Base-by-base conservation (phyloP, 306 rosid species). In the Neltuma alba region DNA sequence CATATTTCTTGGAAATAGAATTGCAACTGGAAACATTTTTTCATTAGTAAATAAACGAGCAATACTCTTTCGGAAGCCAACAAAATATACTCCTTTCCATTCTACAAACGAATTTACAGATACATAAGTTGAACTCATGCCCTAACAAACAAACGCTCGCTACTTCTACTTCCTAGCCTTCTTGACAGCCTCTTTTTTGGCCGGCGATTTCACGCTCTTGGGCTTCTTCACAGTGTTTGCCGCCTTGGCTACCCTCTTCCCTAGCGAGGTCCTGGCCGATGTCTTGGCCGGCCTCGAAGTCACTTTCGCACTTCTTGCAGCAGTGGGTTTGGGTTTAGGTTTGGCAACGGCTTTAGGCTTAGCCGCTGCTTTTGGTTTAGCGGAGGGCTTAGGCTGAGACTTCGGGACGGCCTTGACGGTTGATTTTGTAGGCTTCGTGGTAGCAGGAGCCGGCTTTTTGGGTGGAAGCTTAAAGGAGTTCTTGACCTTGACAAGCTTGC, bases 401-500 rank as follows among this genome's bases (percentile, higher is more conserved):
- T 85, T 88, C 0, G 86, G 52, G 0, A 40, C 74, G 31, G 81
- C 28, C 8, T 57, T 72, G 0, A 71, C 58, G 2, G 11, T 28
- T 3, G 78, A 30, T 34, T 83, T 75, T 74, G 0, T 78, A 0
- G 91, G 83, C 83, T 90, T 93, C 83, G 77, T 80, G 1, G 31
- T 65, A 7, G 31, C 69, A 7, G 83, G 75, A 25, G 85, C 74
- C 9, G 79, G 15, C 3, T 47, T 65, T 1, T 77, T 16, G 0
- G 90, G 58, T 0, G 94, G 83, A 2, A 96, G 83, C 87, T 96
- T 96, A 77, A 84, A 96, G 0, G 99, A 96, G 34, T 85, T 75
- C 72, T 93, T 96, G 0, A 96, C 91, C 87, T 93, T 96, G 0
- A 85, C 87, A 4, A 96, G 82, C 82, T 89, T 93, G 0, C 87